Percentiles rank a stretch among this genome's conserved stretches.
Evolutionary conservation across 2,329 filamentous ascomycete species (phyloP).

Genomic region (Diaporthe vaccinii): DNA sequence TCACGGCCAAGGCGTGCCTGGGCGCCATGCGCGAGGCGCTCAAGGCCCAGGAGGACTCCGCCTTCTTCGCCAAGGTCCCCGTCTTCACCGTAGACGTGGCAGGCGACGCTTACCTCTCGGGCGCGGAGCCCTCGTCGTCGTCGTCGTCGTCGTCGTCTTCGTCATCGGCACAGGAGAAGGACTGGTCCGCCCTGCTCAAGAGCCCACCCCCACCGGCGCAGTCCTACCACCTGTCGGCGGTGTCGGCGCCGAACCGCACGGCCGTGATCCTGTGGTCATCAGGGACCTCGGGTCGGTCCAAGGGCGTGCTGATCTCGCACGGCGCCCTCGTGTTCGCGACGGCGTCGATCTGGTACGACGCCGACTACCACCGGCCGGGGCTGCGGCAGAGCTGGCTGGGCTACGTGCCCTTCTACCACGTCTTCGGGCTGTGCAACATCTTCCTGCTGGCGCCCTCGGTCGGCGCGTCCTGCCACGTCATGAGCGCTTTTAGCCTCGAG

Average conservation of each 20-base stretch:
- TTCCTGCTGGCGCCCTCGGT: constrained; percentile 68
- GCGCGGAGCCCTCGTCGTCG: neutral
- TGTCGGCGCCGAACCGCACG: constrained; percentile 69
- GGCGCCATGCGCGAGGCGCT: constrained; percentile 52
- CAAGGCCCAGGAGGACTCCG: constrained; percentile 49
- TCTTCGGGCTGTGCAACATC: constrained; percentile 70
- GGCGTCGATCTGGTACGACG: constrained; percentile 61
- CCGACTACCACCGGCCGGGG: constrained; percentile 56
- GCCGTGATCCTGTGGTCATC: constrained; percentile 63
- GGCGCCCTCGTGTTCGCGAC: constrained; percentile 73
- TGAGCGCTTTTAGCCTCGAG: constrained; percentile 78
- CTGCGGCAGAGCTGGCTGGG: constrained; percentile 63
- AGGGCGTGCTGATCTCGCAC: constrained; percentile 81
- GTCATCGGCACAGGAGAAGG: constrained; percentile 51
- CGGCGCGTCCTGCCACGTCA: constrained; percentile 73
- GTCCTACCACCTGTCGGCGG: constrained; percentile 48
- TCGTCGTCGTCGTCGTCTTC: neutral
- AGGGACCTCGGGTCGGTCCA: constrained; percentile 80
- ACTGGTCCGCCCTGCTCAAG: constrained; percentile 74
- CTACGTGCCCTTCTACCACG: constrained; percentile 79
- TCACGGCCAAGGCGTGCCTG: constrained; percentile 52
- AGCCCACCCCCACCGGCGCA: constrained; percentile 62
- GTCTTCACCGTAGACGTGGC: constrained; percentile 67
- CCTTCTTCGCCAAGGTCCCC: constrained; percentile 62
- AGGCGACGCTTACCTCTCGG: constrained; percentile 51